A percentile compares a stretch with the other conserved stretches of the same genome.
Evolutionary conservation across 2,329 filamentous ascomycete genomes (phyloP).

Genomic region (Penicillium sp.): DNA sequence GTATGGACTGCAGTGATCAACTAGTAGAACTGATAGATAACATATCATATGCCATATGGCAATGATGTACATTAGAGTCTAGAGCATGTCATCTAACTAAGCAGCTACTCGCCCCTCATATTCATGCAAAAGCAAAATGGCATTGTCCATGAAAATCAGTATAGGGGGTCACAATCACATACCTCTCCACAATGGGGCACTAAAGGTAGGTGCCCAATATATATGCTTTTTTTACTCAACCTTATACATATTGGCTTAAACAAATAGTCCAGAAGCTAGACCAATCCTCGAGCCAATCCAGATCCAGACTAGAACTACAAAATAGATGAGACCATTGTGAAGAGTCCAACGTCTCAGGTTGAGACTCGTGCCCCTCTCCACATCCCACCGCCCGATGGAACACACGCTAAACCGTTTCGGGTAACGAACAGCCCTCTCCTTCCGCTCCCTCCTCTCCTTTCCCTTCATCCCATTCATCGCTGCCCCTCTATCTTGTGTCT

Average conservation of each 20-base stretch:
- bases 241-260: neutral
- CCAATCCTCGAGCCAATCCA: neutral
- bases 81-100: neutral
- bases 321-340: neutral
- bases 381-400: slow-evolving; percentile 29
- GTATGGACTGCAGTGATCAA: neutral
- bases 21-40: neutral
- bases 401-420: slow-evolving; percentile 22
- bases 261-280: neutral
- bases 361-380: slow-evolving; percentile 26
- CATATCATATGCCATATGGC: neutral
- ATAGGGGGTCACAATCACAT: neutral
- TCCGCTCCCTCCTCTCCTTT: slow-evolving; percentile 24
- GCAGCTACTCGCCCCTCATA: neutral
- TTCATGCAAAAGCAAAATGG: neutral
- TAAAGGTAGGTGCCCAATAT: neutral
- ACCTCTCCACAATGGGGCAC: neutral
- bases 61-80: neutral
- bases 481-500: slow-evolving; percentile 5
- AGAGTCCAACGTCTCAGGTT: slow-evolving; percentile 8
- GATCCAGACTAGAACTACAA: neutral
- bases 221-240: neutral
- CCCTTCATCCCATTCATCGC: slow-evolving; percentile 7
- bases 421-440: slow-evolving; percentile 24
- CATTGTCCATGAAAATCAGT: neutral